These are phyloP conservation scores for Diplocarpon mali DNA, from an alignment of 2,329 filamentous ascomycete genomes.

Conservation along the genomic window DNA sequence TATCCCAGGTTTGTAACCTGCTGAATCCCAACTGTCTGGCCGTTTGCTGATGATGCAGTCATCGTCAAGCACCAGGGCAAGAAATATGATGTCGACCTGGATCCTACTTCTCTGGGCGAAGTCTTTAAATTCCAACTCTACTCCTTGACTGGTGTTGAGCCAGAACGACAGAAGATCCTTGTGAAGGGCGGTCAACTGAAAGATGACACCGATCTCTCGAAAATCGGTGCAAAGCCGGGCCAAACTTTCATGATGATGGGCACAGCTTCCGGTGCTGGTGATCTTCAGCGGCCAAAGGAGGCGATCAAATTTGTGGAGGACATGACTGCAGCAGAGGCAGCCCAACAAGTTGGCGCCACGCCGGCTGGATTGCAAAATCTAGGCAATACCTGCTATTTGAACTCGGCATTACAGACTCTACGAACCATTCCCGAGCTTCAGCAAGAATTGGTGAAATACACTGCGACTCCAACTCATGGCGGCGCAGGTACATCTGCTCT, in stretches of 20 bases:
- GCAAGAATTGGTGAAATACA: slow-evolving; percentile 59
- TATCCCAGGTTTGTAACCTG: slow-evolving; percentile 24
- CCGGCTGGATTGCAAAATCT: slow-evolving; percentile 85
- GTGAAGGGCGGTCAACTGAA: slow-evolving; percentile 92
- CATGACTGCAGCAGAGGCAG: slow-evolving; percentile 90
- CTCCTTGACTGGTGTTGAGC: slow-evolving; percentile 91
- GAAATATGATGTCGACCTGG: slow-evolving; percentile 88
- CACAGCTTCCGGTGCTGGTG: slow-evolving; percentile 52
- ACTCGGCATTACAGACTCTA: slow-evolving; percentile 90
- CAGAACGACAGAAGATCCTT: slow-evolving; percentile 89
- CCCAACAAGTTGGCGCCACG: slow-evolving; percentile 69
- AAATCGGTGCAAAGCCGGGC: slow-evolving; percentile 73
- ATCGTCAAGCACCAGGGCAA: slow-evolving; percentile 92
- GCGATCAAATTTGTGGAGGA: slow-evolving; percentile 86
- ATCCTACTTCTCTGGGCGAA: slow-evolving; percentile 73
- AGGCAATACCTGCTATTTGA: slow-evolving; percentile 97
- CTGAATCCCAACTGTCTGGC: neutral
- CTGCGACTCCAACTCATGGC: slow-evolving; percentile 26
- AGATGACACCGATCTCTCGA: slow-evolving; percentile 80
- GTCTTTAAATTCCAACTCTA: slow-evolving; percentile 93
- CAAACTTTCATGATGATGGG: slow-evolving; percentile 96
- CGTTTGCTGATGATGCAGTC: slow-evolving; percentile 41
- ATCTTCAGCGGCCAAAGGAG: slow-evolving; percentile 66
- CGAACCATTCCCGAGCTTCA: slow-evolving; percentile 86
- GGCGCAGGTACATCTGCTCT: slow-evolving; percentile 22